Conservation (phyloP, 2,329 filamentous ascomycete species). For the Rhexocercosporidium sp. region DNA sequence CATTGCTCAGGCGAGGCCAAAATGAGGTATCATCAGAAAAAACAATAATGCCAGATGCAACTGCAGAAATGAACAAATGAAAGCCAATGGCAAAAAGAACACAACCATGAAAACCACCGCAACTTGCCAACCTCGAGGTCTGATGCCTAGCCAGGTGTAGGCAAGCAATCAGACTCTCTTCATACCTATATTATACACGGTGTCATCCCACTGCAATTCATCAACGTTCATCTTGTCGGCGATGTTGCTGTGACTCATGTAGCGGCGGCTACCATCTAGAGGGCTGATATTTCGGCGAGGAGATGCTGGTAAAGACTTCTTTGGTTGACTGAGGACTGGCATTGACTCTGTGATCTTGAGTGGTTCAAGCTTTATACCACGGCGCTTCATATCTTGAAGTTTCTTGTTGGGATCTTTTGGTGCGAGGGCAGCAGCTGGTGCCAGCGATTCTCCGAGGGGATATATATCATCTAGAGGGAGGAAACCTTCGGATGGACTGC, state of each 20-base stretch:
- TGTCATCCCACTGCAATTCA: constrained; percentile 36
- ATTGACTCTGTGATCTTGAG: constrained; percentile 16
- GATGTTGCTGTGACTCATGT: constrained; percentile 19
- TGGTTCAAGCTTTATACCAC: constrained; percentile 1
- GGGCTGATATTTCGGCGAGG: neutral
- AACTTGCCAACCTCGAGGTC: neutral
- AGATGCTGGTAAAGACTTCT: neutral
- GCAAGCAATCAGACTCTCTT: constrained; percentile 7
- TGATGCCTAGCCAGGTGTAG: neutral
- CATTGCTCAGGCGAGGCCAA: neutral
- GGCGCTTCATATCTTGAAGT: constrained; percentile 8
- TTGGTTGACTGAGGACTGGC: neutral
- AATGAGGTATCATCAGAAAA: neutral
- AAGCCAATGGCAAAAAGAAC: neutral
- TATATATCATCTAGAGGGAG: constrained; percentile 22
- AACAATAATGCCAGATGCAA: neutral
- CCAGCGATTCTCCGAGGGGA: constrained; percentile 5
- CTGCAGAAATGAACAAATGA: neutral
- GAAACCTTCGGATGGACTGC: neutral
- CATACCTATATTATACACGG: constrained; percentile 32
- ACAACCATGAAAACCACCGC: neutral
- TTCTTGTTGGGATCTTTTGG: constrained; percentile 26
- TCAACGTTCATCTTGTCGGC: constrained; percentile 34
- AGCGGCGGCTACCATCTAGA: constrained; percentile 3
- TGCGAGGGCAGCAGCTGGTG: constrained; percentile 11